Percentiles rank a stretch among this genome's conserved stretches.
phyloP scores from a whole-genome alignment of 2,329 filamentous ascomycete species.

The Chaetomiaceae sp. region DNA sequence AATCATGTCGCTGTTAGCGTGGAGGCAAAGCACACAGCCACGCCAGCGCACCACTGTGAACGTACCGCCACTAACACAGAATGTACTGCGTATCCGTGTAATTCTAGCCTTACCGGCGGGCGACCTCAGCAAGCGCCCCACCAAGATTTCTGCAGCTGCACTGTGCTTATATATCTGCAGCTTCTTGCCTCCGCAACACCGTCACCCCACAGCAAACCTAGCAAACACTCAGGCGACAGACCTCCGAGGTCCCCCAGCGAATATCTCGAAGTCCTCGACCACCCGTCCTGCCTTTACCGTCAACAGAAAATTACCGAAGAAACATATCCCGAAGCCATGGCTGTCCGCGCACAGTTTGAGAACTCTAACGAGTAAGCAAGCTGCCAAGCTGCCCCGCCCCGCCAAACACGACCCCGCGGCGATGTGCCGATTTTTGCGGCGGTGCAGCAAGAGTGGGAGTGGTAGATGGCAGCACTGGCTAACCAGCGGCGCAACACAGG shows the following conservation, averaged over 20 bases:
- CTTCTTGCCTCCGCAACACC: constrained; percentile 11
- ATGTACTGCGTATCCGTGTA: no score
- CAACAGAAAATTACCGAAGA: neutral
- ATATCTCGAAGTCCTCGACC: neutral
- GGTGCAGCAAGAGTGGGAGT: constrained; percentile 7
- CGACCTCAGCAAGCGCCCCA: no score
- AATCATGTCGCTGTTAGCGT: no score
- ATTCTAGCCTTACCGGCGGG: no score
- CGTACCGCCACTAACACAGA: no score
- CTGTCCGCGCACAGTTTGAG: constrained; percentile 71
- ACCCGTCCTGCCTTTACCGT: neutral
- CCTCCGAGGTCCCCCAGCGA: constrained; percentile 1
- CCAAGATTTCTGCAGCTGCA: neutral
- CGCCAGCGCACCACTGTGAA: no score
- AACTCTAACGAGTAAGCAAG: constrained; percentile 78
- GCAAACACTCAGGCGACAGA: constrained; percentile 9
- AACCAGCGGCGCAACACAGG: constrained; percentile 40
- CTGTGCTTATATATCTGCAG: constrained; percentile 8
- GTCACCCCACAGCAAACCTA: constrained; percentile 14
- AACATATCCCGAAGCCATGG: constrained; percentile 41
- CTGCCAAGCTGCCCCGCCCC: constrained; percentile 18
- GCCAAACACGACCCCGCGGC: constrained; percentile 19
- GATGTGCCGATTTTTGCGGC: constrained; percentile 14
- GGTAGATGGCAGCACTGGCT: constrained; percentile 3
- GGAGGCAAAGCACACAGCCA: no score